A percentile compares a stretch with the other conserved stretches of the same genome.
phyloP scores from a whole-genome alignment of 2,329 filamentous ascomycete genomes.

The Aspergillus phoenicis region DNA sequence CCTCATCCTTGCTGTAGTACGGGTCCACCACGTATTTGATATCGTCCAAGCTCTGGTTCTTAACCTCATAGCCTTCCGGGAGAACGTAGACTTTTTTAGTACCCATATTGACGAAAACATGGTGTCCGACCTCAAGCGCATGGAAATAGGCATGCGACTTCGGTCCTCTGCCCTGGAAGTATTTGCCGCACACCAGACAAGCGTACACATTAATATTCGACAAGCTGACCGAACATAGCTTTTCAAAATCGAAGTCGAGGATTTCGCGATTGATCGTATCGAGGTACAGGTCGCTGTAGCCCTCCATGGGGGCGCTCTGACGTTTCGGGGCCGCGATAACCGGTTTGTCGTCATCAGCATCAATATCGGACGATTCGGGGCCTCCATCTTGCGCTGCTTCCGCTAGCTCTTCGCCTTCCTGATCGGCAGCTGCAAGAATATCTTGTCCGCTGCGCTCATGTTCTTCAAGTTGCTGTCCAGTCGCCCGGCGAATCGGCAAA shows the following conservation, averaged over 20 bases:
- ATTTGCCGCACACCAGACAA: slow-evolving; percentile 95
- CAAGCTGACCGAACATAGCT: slow-evolving; percentile 91
- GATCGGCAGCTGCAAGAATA: slow-evolving; percentile 62
- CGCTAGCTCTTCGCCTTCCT: slow-evolving; percentile 63
- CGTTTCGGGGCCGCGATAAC: slow-evolving; percentile 52
- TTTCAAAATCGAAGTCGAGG: slow-evolving; percentile 98
- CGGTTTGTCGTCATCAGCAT: slow-evolving; percentile 43
- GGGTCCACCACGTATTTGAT: slow-evolving; percentile 98
- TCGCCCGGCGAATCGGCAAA: slow-evolving; percentile 28
- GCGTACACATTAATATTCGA: slow-evolving; percentile 99
- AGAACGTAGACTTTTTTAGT: slow-evolving; percentile 55
- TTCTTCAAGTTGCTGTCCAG: slow-evolving; percentile 37
- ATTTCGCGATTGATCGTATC: slow-evolving; percentile 93
- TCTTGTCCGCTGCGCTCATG: slow-evolving; percentile 40
- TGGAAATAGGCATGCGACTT: slow-evolving; percentile 98
- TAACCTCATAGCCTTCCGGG: slow-evolving; percentile 95
- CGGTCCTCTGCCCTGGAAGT: slow-evolving; percentile 89
- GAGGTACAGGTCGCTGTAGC: slow-evolving; percentile 94
- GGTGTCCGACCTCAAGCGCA: slow-evolving; percentile 89
- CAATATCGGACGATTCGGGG: slow-evolving; percentile 33
- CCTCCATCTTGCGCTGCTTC: slow-evolving; percentile 34
- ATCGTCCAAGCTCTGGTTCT: slow-evolving; percentile 90
- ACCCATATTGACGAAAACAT: slow-evolving; percentile 98
- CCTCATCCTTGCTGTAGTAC: slow-evolving; percentile 76
- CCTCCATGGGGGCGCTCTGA: slow-evolving; percentile 77